Evolutionary conservation across 768 basidiomycete genomes (phyloP).

Genomic region (Dendrothele bispora): DNA sequence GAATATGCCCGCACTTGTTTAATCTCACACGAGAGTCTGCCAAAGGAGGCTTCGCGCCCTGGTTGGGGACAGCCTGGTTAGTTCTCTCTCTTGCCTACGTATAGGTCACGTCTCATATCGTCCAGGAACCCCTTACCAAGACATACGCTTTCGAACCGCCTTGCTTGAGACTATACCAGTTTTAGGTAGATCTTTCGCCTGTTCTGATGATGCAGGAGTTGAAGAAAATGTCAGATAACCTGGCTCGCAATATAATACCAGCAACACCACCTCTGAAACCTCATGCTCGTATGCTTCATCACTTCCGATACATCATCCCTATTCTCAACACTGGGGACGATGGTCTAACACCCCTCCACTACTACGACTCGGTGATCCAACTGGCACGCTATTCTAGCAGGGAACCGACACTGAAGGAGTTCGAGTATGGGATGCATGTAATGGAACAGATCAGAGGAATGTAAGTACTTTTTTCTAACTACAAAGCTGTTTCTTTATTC

Average conservation of each 20-base stretch:
- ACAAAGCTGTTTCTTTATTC: too few species aligned
- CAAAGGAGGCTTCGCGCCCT: slow-evolving; percentile 61
- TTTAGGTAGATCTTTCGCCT: slow-evolving; percentile 47
- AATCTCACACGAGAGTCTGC: slow-evolving; percentile 68
- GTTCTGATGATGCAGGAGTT: slow-evolving; percentile 8
- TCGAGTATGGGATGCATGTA: slow-evolving; percentile 59
- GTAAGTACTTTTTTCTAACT: slow-evolving; percentile 37
- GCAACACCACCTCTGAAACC: slow-evolving; percentile 69
- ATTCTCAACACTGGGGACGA: slow-evolving; percentile 59
- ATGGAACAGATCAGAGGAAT: slow-evolving; percentile 60
- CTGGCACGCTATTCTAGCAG: slow-evolving; percentile 59
- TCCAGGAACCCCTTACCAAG: slow-evolving; percentile 59
- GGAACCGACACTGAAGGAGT: slow-evolving; percentile 70
- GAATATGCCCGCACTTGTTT: slow-evolving; percentile 78
- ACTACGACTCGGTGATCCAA: slow-evolving; percentile 78
- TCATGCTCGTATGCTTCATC: slow-evolving; percentile 74
- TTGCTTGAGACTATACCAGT: slow-evolving; percentile 71
- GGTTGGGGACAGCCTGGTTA: slow-evolving; percentile 78
- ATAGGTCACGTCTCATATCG: slow-evolving; percentile 1
- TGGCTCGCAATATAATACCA: slow-evolving; percentile 74
- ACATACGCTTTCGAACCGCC: slow-evolving; percentile 61
- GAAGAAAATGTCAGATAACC: slow-evolving; percentile 46
- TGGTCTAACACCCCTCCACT: slow-evolving; percentile 68
- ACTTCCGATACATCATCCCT: slow-evolving; percentile 75
- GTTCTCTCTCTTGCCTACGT: slow-evolving; percentile 10